Conservation (phyloP, 805 yeast genomes). For the Candida tallmaniae region DNA sequence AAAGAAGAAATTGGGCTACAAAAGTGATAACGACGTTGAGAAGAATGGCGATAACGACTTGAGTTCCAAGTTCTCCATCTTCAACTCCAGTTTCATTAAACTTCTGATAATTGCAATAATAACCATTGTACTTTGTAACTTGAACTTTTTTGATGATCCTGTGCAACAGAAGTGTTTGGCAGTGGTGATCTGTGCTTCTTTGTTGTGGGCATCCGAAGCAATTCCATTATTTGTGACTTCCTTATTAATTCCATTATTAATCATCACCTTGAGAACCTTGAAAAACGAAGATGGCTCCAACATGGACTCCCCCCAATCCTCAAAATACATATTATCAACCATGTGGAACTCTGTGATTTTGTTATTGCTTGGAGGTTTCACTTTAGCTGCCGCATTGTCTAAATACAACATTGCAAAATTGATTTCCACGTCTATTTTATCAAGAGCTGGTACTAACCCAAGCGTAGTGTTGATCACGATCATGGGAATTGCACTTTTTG, state of each 20-base stretch:
- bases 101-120: constrained; percentile 43
- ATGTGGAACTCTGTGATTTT: constrained; percentile 55
- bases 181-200: constrained; percentile 70
- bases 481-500: constrained; percentile 48
- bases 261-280: constrained; percentile 67
- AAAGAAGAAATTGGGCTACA: constrained; percentile 5
- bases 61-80: constrained; percentile 23
- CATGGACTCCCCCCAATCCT: constrained; percentile 40
- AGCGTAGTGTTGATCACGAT: constrained; percentile 43
- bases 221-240: constrained; percentile 91
- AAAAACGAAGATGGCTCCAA: constrained; percentile 48
- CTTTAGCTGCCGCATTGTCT: constrained; percentile 52
- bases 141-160: constrained; percentile 30
- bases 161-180: constrained; percentile 60
- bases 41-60: constrained; percentile 6
- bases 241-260: constrained; percentile 71
- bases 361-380: constrained; percentile 50
- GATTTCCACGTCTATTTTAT: constrained; percentile 44
- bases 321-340: constrained; percentile 41
- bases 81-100: constrained; percentile 37
- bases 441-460: constrained; percentile 49
- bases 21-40: constrained; percentile 4
- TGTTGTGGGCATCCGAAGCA: constrained; percentile 95
- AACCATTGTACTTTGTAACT: constrained; percentile 35
- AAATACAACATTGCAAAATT: constrained; percentile 50